Conservation (phyloP, 805 yeast species). For the Nakazawaea peltata region DNA sequence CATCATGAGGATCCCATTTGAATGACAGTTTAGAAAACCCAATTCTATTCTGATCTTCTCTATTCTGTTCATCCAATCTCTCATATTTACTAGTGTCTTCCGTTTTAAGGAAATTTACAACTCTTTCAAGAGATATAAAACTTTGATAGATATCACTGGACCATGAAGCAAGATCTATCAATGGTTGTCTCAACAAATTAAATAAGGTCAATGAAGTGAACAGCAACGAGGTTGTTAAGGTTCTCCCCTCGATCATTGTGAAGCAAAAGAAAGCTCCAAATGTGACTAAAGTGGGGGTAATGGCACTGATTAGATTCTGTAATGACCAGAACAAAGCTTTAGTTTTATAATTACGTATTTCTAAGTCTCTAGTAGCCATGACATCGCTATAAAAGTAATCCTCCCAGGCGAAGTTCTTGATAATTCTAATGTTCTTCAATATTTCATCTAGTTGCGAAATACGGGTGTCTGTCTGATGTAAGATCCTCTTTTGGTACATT, state of each 20-base stretch:
- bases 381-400: constrained; percentile 28
- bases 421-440: constrained; percentile 35
- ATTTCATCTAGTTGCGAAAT: constrained; percentile 39
- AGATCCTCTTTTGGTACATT: constrained; percentile 24
- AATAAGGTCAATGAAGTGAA: constrained; percentile 38
- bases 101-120: constrained; percentile 29
- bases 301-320: constrained; percentile 30
- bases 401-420: constrained; percentile 41
- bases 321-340: constrained; percentile 28
- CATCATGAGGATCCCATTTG: constrained; percentile 23
- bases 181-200: constrained; percentile 36
- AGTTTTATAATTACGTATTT: constrained; percentile 24
- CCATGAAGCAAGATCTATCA: constrained; percentile 13
- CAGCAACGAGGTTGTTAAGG: constrained; percentile 37
- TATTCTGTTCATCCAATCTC: constrained; percentile 24
- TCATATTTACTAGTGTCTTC: constrained; percentile 35
- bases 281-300: constrained; percentile 35
- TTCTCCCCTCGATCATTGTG: constrained; percentile 30
- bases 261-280: constrained; percentile 35
- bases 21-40: constrained; percentile 15
- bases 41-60: constrained; percentile 24
- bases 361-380: constrained; percentile 31
- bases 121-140: constrained; percentile 5
- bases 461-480: constrained; percentile 33
- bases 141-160: constrained; percentile 4